Base-by-base conservation (phyloP, 208 protist genomes). In the Phytomonas sp. region DNA sequence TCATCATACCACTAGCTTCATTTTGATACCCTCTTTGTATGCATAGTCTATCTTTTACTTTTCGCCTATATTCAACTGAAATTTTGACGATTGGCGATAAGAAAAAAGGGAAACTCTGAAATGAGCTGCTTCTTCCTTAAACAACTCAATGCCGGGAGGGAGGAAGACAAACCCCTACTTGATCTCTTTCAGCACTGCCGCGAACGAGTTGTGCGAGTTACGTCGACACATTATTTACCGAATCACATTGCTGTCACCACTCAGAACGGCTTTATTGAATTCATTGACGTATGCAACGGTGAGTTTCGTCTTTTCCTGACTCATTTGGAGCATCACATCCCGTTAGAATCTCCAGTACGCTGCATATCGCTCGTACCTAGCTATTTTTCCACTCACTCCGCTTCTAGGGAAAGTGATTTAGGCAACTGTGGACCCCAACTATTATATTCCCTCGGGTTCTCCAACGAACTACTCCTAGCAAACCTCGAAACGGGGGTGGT, bases 391-490 rank as follows among this genome's bases (percentile, higher is more conserved):
- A 65, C 15, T 23, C 37, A 74, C 66, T 40, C 67, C 28, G 67
- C 56, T 23, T 60, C 76, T 4, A n/a, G 30, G 0, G 46, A 32
- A 8, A 36, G 34, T 28, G 28, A 56, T 67, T 17, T 59, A n/a
- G 34, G 36, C 51, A 32, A 43, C 60, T 32, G 26, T 26, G 46
- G 20, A 6, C 13, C 46, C 62, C 68, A 84, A 40, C 68, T 92
- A 37, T 66, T 90, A 4, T 93, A 91, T 69, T 89, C 85, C 5
- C 79, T 96, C 31, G 51, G 83, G 32, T 91, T 87, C 80, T 96
- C 90, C 7, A 96, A 96, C 66, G 86, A 96, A 71, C 78, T 96
- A 4, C 84, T 96, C 4, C 11, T 91, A n/a, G 83, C 82, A 6
- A 77, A 91, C 37, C 75, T 90, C 46, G 74, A 82, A 56, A 68